Evolutionary conservation across 2,329 filamentous ascomycete genomes (phyloP).

Genomic region (Cladosporium sp.): DNA sequence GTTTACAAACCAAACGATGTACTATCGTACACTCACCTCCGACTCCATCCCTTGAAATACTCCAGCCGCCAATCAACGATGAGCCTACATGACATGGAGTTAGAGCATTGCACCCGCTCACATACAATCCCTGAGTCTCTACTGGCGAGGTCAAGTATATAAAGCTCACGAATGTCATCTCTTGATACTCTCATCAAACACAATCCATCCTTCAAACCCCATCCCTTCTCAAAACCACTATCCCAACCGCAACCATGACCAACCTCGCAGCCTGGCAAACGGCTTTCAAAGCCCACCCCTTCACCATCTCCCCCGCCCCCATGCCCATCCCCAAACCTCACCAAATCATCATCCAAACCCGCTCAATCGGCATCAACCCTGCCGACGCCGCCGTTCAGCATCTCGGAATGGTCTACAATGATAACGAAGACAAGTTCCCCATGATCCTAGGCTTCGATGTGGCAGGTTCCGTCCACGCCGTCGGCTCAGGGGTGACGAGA

Average conservation of each 20-base stretch:
- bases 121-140: too few species aligned
- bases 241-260: not conserved
- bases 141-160: too few species aligned
- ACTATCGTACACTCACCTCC: too few species aligned
- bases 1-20: too few species aligned
- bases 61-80: too few species aligned
- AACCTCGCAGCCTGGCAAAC: constrained; percentile 9
- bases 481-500: constrained; percentile 23
- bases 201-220: too few species aligned
- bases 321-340: constrained; percentile 19
- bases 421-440: constrained; percentile 22
- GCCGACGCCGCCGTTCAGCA: constrained; percentile 35
- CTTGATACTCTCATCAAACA: too few species aligned
- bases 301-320: constrained; percentile 20
- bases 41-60: too few species aligned
- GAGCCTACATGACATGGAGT: too few species aligned
- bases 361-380: constrained; percentile 38
- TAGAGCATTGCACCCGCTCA: too few species aligned
- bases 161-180: too few species aligned
- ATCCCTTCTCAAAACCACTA: too few species aligned
- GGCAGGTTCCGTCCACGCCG: constrained; percentile 26
- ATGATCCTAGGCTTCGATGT: constrained; percentile 27
- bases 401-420: constrained; percentile 20
- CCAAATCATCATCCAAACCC: constrained; percentile 34
- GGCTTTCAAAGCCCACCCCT: constrained; percentile 6